A percentile compares a stretch with the other conserved stretches of the same genome.
Evolutionary conservation across 176 grass and related monocot species (phyloP).

Genomic region (Pontederia paniculata): DNA sequence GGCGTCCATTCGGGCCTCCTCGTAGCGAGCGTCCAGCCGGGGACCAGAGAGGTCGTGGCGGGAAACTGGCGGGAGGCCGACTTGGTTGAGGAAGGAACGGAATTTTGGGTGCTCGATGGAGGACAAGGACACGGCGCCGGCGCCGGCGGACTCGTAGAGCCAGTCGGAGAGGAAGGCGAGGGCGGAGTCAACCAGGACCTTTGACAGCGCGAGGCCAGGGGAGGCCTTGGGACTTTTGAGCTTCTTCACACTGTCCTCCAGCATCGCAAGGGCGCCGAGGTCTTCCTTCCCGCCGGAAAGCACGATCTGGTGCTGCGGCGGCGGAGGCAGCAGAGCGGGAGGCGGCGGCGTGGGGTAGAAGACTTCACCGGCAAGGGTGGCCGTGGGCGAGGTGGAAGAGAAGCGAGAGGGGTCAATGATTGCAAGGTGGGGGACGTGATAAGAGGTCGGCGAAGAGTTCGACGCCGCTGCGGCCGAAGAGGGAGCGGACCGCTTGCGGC

Average conservation of each 20-base stretch:
- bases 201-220: conserved; percentile 25
- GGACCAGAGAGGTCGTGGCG: conserved; percentile 24
- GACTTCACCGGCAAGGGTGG: not conserved
- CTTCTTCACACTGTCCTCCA: conserved; percentile 1
- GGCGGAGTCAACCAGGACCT: conserved; percentile 41
- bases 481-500: conserved; percentile 1
- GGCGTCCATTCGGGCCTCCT: conserved; percentile 35
- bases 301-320: not conserved
- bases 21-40: conserved; percentile 42
- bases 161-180: conserved; percentile 54
- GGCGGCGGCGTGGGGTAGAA: not conserved
- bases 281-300: conserved; percentile 7
- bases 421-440: not conserved
- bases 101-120: conserved; percentile 60
- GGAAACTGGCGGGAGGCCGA: conserved; percentile 43
- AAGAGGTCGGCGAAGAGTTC: not conserved
- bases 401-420: not conserved
- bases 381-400: not conserved
- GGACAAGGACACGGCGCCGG: conserved; percentile 32
- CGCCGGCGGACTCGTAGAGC: conserved; percentile 56
- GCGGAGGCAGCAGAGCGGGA: not conserved
- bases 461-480: not conserved
- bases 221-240: conserved; percentile 50
- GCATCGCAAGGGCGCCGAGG: not conserved
- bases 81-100: conserved; percentile 38